Conservation (phyloP, 768 basidiomycete genomes). For the Tephrocybe sp. region DNA sequence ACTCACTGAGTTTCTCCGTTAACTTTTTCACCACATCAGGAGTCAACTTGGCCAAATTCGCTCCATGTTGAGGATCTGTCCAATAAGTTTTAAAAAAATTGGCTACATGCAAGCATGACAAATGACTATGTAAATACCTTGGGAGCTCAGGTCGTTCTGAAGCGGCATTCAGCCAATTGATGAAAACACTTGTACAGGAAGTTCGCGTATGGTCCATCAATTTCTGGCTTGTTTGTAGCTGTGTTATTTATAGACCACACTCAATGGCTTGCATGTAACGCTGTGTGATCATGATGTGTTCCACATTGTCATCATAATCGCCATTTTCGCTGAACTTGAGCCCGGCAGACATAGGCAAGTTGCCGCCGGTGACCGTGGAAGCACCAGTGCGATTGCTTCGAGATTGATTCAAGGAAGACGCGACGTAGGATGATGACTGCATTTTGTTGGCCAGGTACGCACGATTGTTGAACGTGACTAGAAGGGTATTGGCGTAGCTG, state of each 20-base stretch:
- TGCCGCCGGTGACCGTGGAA: not conserved
- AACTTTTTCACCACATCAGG: slow-evolving; percentile 51
- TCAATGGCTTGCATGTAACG: too few relatives aligned
- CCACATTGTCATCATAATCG: not conserved
- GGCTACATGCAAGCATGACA: not conserved
- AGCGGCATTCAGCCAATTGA: too few relatives aligned
- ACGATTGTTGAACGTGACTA: slow-evolving; percentile 14
- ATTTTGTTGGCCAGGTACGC: slow-evolving; percentile 6
- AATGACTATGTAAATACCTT: not conserved
- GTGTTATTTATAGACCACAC: too few relatives aligned
- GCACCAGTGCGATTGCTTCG: not conserved
- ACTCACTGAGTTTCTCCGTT: slow-evolving; percentile 57
- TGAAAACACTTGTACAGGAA: too few relatives aligned
- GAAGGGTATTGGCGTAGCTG: slow-evolving; percentile 9
- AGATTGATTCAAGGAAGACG: not conserved
- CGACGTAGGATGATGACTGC: not conserved
- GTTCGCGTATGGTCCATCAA: too few relatives aligned
- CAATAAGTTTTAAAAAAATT: too few relatives aligned
- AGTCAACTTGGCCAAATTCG: slow-evolving; percentile 32
- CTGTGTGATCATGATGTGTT: not conserved
- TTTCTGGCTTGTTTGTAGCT: not conserved
- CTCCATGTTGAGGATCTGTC: slow-evolving; percentile 28
- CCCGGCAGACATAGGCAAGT: not conserved
- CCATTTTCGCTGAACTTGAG: not conserved
- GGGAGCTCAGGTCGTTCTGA: not conserved